phyloP scores from a whole-genome alignment of 331 rosid genomes.

The Malus hybrid region DNA sequence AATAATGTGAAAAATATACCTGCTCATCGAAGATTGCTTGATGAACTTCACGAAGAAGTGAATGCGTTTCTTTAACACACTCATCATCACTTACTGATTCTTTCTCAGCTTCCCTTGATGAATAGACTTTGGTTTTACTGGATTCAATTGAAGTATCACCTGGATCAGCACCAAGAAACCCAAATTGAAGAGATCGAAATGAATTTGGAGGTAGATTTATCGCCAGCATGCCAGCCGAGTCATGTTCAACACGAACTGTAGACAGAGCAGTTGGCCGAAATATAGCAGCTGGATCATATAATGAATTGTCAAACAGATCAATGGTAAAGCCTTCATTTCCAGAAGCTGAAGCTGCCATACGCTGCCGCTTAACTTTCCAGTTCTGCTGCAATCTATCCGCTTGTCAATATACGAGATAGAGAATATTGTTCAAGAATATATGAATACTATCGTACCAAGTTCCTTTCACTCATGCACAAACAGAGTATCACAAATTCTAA shows the following conservation, averaged over 20 bases:
- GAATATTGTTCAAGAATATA: neutral
- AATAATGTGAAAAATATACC: conserved; percentile 23
- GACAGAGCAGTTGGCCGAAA: conserved; percentile 54
- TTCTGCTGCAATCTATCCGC: conserved; percentile 85
- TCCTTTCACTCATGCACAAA: conserved; percentile 3
- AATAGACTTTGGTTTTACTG: conserved; percentile 22
- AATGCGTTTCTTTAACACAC: conserved; percentile 66
- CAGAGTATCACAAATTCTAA: neutral
- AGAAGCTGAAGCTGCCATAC: conserved; percentile 62
- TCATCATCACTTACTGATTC: conserved; percentile 52
- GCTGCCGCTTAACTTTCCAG: conserved; percentile 96
- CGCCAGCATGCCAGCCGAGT: conserved; percentile 85
- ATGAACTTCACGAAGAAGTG: conserved; percentile 70
- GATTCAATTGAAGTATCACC: conserved; percentile 31
- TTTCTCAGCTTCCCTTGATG: conserved; percentile 40
- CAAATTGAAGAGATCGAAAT: conserved; percentile 63
- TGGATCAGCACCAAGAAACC: conserved; percentile 43
- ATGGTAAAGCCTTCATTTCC: conserved; percentile 94
- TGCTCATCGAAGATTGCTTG: conserved; percentile 74
- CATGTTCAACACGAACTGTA: conserved; percentile 69
- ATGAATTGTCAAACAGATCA: conserved; percentile 77
- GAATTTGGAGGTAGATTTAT: conserved; percentile 63
- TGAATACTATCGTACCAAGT: neutral
- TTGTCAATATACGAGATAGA: conserved; percentile 30
- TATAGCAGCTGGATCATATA: conserved; percentile 54